Conservation (phyloP, 768 basidiomycete genomes). For the Suillus lakei region DNA sequence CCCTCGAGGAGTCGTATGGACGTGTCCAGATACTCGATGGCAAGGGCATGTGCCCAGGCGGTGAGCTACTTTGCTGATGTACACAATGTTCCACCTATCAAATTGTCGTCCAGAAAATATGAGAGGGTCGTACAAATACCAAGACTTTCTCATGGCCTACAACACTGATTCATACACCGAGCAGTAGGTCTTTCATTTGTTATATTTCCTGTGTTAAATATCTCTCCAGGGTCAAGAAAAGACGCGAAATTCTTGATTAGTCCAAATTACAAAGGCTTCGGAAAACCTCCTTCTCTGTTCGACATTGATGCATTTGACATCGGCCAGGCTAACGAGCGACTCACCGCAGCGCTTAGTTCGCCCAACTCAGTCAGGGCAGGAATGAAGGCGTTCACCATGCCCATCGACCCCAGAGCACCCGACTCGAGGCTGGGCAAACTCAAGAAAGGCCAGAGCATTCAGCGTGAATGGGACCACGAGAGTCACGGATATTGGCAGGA, state of each 20-base stretch:
- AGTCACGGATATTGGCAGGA: slow-evolving; percentile 31
- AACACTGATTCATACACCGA: slow-evolving; percentile 22
- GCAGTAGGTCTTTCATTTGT: slow-evolving; percentile 19
- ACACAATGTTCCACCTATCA: background rate
- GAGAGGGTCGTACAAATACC: slow-evolving; percentile 27
- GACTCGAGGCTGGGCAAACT: slow-evolving; percentile 8
- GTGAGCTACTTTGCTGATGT: background rate
- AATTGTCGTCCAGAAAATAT: slow-evolving; percentile 27
- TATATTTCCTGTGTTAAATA: background rate
- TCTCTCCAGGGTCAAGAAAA: slow-evolving; percentile 23
- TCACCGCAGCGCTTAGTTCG: slow-evolving; percentile 28
- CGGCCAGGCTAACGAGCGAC: slow-evolving; percentile 24
- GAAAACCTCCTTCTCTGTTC: slow-evolving; percentile 29
- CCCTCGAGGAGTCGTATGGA: slow-evolving; percentile 33
- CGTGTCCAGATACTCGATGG: slow-evolving; percentile 32
- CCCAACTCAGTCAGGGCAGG: slow-evolving; percentile 33
- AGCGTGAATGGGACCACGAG: slow-evolving; percentile 22
- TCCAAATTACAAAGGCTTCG: slow-evolving; percentile 35
- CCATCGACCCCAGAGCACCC: slow-evolving; percentile 17
- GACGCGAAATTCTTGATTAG: slow-evolving; percentile 32
- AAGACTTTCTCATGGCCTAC: slow-evolving; percentile 25
- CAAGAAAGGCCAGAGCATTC: slow-evolving; percentile 12
- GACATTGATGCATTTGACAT: slow-evolving; percentile 30
- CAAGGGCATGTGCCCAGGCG: slow-evolving; percentile 32
- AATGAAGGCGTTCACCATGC: slow-evolving; percentile 30